Evolutionary conservation across 345 rosid species (phyloP).

Genomic region (Aquilaria sinensis): DNA sequence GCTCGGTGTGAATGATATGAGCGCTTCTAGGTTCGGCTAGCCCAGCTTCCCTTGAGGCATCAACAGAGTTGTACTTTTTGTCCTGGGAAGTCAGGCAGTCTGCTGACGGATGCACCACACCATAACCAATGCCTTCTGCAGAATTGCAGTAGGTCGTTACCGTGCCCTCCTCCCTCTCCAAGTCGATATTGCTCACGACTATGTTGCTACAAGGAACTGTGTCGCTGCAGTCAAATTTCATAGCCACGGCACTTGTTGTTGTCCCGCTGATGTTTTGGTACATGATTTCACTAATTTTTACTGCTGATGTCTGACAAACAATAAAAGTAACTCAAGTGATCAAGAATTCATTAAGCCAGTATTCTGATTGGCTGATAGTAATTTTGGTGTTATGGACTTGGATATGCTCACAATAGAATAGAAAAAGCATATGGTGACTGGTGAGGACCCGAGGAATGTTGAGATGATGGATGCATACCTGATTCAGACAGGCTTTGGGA

Average conservation of each 20-base stretch:
- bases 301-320: constrained; percentile 71
- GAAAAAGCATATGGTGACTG: no score
- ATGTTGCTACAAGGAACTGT: constrained; percentile 80
- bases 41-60: constrained; percentile 7
- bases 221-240: constrained; percentile 91
- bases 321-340: neutral
- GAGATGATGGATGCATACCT: constrained; percentile 35
- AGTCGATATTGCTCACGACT: constrained; percentile 67
- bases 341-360: neutral
- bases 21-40: constrained; percentile 17
- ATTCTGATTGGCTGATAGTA: constrained; percentile 7
- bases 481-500: constrained; percentile 66
- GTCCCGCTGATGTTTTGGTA: constrained; percentile 85
- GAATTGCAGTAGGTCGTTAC: constrained; percentile 92
- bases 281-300: constrained; percentile 72
- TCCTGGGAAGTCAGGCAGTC: constrained; percentile 76
- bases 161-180: constrained; percentile 64
- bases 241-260: constrained; percentile 62
- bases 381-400: neutral
- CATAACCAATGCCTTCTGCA: constrained; percentile 75
- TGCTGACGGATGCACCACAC: constrained; percentile 81
- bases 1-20: constrained; percentile 52
- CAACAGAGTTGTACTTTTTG: constrained; percentile 24
- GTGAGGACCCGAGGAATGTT: neutral
- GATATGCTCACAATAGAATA: neutral